A percentile compares a stretch with the other conserved stretches of the same genome.
These are phyloP conservation scores for Aspergillus ruber DNA, from an alignment of 2,329 filamentous ascomycete genomes.

Conservation along the genomic window DNA sequence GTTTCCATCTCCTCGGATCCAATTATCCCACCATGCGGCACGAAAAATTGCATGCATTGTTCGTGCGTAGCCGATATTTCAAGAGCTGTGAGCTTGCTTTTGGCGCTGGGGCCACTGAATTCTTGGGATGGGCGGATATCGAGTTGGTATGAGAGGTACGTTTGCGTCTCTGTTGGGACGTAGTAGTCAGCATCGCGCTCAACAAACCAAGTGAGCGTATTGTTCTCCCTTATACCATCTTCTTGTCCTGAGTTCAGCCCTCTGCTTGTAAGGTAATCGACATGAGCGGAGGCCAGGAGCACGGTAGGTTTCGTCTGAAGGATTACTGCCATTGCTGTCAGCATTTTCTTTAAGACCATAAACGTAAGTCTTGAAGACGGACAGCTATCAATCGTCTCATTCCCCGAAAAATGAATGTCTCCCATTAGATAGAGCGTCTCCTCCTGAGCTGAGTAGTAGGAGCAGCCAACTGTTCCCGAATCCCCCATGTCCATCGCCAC, in stretches of 20 bases:
- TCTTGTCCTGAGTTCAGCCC: slow-evolving; percentile 40
- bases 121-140: slow-evolving; percentile 65
- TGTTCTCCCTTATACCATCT: slow-evolving; percentile 22
- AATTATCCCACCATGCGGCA: slow-evolving; percentile 52
- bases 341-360: slow-evolving; percentile 10
- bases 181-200: background rate
- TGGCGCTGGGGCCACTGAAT: slow-evolving; percentile 63
- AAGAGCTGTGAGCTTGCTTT: slow-evolving; percentile 58
- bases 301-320: slow-evolving; percentile 57
- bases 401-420: slow-evolving; percentile 63
- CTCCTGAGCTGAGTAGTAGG: slow-evolving; percentile 68
- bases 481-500: slow-evolving; percentile 73
- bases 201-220: background rate
- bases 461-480: slow-evolving; percentile 69
- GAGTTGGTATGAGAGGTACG: slow-evolving; percentile 54
- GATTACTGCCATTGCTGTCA: slow-evolving; percentile 44
- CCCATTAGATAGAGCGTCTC: slow-evolving; percentile 69
- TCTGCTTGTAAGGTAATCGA: slow-evolving; percentile 41
- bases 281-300: slow-evolving; percentile 51
- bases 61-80: slow-evolving; percentile 45
- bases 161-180: slow-evolving; percentile 37
- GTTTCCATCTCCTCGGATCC: slow-evolving; percentile 34
- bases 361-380: slow-evolving; percentile 4
- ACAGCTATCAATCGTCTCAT: slow-evolving; percentile 60
- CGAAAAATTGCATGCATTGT: slow-evolving; percentile 51